Percentiles rank a stretch among this genome's conserved stretches.
phyloP scores from a whole-genome alignment of 2,329 filamentous ascomycete genomes.

The Scytalidium sp. region DNA sequence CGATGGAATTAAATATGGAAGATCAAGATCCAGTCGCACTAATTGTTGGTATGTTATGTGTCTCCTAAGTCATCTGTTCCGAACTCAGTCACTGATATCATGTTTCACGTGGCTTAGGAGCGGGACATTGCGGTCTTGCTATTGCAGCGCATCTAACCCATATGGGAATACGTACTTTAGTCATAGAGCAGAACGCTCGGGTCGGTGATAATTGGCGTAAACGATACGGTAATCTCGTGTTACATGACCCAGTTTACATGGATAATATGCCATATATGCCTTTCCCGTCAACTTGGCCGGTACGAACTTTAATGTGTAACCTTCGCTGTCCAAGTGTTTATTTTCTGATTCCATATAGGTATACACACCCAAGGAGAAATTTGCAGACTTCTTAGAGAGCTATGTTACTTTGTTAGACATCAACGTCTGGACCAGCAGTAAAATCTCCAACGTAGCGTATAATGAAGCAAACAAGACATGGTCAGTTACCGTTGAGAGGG shows the following conservation, averaged over 20 bases:
- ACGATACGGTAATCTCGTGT: constrained; percentile 60
- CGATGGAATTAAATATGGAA: no score
- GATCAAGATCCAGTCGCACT: no score
- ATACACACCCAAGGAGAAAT: constrained; percentile 68
- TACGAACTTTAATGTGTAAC: no score
- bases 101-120: constrained; percentile 49
- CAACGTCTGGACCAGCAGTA: constrained; percentile 60
- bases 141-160: constrained; percentile 55
- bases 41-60: no score
- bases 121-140: constrained; percentile 57
- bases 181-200: constrained; percentile 53
- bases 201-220: constrained; percentile 62
- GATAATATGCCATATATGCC: constrained; percentile 59
- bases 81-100: no score
- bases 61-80: no score
- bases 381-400: constrained; percentile 65
- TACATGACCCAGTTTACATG: constrained; percentile 61
- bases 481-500: constrained; percentile 45
- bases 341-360: no score
- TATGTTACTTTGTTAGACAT: constrained; percentile 62
- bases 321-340: no score
- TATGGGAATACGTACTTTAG: constrained; percentile 48
- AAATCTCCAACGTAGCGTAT: constrained; percentile 44
- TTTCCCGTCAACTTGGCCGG: constrained; percentile 64
- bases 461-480: constrained; percentile 46